phyloP scores from a whole-genome alignment of 805 yeast genomes.

The Zygosaccharomyces gambellarensis region DNA sequence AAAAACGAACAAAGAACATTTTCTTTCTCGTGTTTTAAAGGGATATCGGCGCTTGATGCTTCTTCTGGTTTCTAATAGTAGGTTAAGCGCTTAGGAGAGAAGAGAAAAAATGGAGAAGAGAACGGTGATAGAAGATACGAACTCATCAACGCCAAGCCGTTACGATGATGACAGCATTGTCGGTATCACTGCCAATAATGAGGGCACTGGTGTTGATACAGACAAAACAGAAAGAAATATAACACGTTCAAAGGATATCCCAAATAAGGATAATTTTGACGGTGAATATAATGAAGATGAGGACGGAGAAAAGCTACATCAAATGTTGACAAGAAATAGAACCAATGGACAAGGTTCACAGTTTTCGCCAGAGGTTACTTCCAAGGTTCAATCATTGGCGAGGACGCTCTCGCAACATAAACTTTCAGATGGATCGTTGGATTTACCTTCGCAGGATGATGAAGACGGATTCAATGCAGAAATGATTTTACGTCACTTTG shows the following conservation, averaged over 20 bases:
- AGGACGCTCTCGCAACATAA: neutral
- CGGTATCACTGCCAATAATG: neutral
- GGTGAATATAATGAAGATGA: neutral
- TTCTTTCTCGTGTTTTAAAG: too few species aligned
- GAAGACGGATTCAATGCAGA: constrained; percentile 25
- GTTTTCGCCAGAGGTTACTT: neutral
- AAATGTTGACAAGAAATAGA: neutral
- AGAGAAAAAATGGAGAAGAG: neutral
- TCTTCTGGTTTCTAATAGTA: too few species aligned
- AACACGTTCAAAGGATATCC: too few species aligned
- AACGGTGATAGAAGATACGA: neutral
- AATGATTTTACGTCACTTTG: constrained; percentile 34
- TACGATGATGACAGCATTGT: neutral
- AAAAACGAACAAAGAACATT: too few species aligned
- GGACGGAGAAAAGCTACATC: neutral
- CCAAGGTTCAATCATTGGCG: neutral
- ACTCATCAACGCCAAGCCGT: neutral
- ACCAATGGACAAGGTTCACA: neutral
- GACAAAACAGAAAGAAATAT: neutral
- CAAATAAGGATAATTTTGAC: too few species aligned
- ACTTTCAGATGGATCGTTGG: neutral
- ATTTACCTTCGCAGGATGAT: neutral
- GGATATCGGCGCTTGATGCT: too few species aligned
- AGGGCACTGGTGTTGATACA: neutral
- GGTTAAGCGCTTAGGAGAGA: too few species aligned